Conservation (phyloP, 1,284 basidiomycete genomes). For the Puccinia novopanici region DNA sequence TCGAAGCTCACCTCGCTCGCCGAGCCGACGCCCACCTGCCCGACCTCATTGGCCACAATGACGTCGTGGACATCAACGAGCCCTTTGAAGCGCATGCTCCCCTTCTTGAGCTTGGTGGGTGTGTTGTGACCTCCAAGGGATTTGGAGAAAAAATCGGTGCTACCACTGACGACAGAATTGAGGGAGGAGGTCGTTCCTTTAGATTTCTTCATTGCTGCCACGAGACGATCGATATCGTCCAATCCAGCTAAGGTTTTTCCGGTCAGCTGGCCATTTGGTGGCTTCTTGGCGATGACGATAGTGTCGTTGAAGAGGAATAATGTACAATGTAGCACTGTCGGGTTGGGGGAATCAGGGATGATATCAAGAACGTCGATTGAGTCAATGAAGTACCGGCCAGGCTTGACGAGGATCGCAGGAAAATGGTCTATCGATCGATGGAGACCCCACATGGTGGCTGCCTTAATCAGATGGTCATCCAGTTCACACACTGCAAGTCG, state of each 20-base stretch:
- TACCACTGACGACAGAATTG: constrained; percentile 57
- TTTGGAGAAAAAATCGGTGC: constrained; percentile 63
- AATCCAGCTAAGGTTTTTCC: constrained; percentile 77
- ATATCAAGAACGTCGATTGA: constrained; percentile 91
- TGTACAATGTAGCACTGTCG: constrained; percentile 72
- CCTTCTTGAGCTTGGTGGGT: constrained; percentile 66
- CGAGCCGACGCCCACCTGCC: constrained; percentile 2
- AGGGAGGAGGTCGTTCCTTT: constrained; percentile 55
- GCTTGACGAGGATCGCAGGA: constrained; percentile 79
- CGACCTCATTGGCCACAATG: constrained; percentile 62
- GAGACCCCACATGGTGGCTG: constrained; percentile 84
- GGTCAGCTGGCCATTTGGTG: constrained; percentile 68
- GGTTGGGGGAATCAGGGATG: constrained; percentile 59
- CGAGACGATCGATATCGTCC: constrained; percentile 77
- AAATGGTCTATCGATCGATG: constrained; percentile 84
- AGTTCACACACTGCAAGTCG: constrained; percentile 89
- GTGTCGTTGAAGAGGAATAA: constrained; percentile 95
- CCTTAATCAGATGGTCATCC: constrained; percentile 84
- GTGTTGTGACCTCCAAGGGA: constrained; percentile 60
- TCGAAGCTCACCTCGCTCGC: constrained; percentile 44
- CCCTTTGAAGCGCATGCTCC: constrained; percentile 80
- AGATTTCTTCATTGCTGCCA: constrained; percentile 62
- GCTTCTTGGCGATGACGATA: constrained; percentile 85
- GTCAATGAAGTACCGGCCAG: constrained; percentile 83
- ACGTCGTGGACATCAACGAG: constrained; percentile 81